A percentile compares a stretch with the other conserved stretches of the same genome.
phyloP scores from a whole-genome alignment of 1,139 yeast species.

The Insectozyma bohioensis region DNA sequence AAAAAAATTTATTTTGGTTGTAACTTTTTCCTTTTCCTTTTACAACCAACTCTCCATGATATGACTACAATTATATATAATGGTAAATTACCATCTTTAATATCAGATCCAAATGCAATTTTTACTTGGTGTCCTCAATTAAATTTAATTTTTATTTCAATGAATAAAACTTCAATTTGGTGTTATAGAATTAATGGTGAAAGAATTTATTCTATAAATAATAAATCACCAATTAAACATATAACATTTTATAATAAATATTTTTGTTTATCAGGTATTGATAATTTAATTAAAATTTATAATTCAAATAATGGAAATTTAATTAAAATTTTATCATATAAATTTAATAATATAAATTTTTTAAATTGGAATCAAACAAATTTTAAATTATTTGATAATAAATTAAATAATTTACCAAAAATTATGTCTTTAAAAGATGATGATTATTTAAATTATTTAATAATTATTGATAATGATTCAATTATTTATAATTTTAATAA shows the following conservation, averaged over 20 bases:
- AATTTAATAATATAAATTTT: conserved; percentile 21
- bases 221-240: conserved; percentile 32
- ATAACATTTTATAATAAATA: conserved; percentile 35
- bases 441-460: conserved; percentile 23
- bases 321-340: conserved; percentile 22
- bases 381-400: conserved; percentile 26
- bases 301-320: conserved; percentile 50
- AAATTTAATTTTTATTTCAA: conserved; percentile 51
- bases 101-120: conserved; percentile 17
- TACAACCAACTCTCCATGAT: no score
- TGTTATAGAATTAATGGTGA: conserved; percentile 57
- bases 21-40: no score
- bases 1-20: no score
- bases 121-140: conserved; percentile 58
- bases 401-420: conserved; percentile 29
- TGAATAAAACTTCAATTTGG: conserved; percentile 49
- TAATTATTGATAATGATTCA: conserved; percentile 23
- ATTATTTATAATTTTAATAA: conserved; percentile 34
- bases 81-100: conserved; percentile 11
- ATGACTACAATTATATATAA: conserved; percentile 7
- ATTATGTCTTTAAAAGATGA: conserved; percentile 9
- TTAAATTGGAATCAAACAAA: conserved; percentile 24
- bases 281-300: conserved; percentile 45
- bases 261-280: conserved; percentile 48
- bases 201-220: conserved; percentile 50